Evolutionary conservation across 2,329 filamentous ascomycete species (phyloP).

Genomic region (Emergomyces orientalis): DNA sequence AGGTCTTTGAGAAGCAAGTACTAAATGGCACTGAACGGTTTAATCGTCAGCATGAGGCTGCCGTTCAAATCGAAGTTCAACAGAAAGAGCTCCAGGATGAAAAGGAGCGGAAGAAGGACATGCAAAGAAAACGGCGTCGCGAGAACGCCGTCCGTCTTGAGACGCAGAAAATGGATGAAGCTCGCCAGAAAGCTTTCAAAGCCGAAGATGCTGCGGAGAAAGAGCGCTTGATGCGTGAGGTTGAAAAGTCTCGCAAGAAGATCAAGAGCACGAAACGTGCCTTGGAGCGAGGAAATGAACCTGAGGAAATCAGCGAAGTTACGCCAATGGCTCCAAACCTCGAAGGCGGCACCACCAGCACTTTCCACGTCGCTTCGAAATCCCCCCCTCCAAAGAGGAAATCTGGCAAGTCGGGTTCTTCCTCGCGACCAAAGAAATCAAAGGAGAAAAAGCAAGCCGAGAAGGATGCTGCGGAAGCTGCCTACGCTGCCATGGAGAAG

Average conservation of each 20-base stretch:
- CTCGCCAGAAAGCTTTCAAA: slow-evolving; percentile 65
- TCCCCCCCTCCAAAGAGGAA: slow-evolving; percentile 44
- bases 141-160: slow-evolving; percentile 93
- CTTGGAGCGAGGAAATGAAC: slow-evolving; percentile 67
- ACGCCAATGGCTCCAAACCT: slow-evolving; percentile 68
- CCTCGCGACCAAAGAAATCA: slow-evolving; percentile 73
- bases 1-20: slow-evolving; percentile 57
- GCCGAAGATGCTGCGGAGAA: slow-evolving; percentile 75
- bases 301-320: slow-evolving; percentile 63
- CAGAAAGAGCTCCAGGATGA: slow-evolving; percentile 85
- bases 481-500: slow-evolving; percentile 58
- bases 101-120: slow-evolving; percentile 99
- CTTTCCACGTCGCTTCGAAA: slow-evolving; percentile 61
- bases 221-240: slow-evolving; percentile 70
- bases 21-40: slow-evolving; percentile 66
- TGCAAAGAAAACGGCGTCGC: slow-evolving; percentile 91
- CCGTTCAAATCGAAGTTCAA: slow-evolving; percentile 76
- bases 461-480: slow-evolving; percentile 71
- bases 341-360: slow-evolving; percentile 76
- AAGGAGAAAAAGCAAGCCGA: slow-evolving; percentile 62
- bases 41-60: slow-evolving; percentile 64
- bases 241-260: slow-evolving; percentile 85
- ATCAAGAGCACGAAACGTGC: slow-evolving; percentile 82
- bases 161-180: slow-evolving; percentile 68
- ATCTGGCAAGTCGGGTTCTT: slow-evolving; percentile 42